A percentile compares a stretch with the other conserved stretches of the same genome.
Conservation (phyloP, 495 filamentous ascomycete species). For the Hyaloscypha bicolor region DNA sequence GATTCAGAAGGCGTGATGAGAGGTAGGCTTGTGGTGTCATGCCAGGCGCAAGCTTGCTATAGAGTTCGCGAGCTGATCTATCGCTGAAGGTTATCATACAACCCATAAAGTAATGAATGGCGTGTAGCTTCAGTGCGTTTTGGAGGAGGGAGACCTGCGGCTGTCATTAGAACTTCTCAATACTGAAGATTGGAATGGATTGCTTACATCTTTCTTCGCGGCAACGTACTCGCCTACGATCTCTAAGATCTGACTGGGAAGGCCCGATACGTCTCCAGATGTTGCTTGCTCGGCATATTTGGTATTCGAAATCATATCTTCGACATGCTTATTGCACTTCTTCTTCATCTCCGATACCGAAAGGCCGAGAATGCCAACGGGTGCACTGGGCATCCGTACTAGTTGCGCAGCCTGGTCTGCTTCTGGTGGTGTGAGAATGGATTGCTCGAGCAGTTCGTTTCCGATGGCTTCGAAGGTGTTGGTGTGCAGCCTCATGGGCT, state of each 20-base stretch:
- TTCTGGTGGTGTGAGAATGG: constrained; percentile 36
- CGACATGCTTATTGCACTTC: constrained; percentile 44
- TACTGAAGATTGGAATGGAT: neutral
- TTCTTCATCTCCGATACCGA: constrained; percentile 43
- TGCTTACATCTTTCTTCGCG: constrained; percentile 36
- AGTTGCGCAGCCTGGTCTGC: constrained; percentile 39
- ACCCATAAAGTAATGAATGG: constrained; percentile 54
- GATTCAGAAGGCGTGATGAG: constrained; percentile 52
- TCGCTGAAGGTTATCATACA: constrained; percentile 48
- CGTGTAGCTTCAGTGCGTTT: constrained; percentile 49
- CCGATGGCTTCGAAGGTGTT: constrained; percentile 50
- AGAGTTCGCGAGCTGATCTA: constrained; percentile 39
- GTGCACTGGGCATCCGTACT: constrained; percentile 39
- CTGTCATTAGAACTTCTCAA: neutral
- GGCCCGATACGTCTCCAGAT: constrained; percentile 41
- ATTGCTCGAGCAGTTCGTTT: constrained; percentile 47
- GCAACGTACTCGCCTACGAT: constrained; percentile 45
- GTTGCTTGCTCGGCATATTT: constrained; percentile 48
- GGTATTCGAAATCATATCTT: constrained; percentile 43
- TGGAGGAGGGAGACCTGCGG: constrained; percentile 41
- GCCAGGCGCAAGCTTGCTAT: constrained; percentile 28
- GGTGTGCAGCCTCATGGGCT: constrained; percentile 42
- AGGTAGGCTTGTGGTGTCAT: constrained; percentile 42
- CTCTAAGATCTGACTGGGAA: constrained; percentile 44
- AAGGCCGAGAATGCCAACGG: constrained; percentile 45